Percentiles rank a stretch among this genome's conserved stretches.
phyloP scores from a whole-genome alignment of 176 grass and related monocot species.

The Microstegium vimineum region DNA sequence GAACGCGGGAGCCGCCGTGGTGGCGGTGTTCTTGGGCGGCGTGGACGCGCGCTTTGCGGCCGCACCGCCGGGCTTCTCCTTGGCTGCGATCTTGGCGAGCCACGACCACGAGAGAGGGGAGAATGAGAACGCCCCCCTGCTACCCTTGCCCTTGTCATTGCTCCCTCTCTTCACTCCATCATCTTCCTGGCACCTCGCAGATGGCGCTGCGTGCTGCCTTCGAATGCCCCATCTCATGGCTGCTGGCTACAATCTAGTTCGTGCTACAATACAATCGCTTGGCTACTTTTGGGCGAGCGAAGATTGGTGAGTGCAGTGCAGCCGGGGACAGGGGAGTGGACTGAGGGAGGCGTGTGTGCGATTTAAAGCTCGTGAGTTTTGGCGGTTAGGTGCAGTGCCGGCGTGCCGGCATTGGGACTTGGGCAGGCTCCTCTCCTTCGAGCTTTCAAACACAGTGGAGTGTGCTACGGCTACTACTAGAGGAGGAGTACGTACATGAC shows the following conservation, averaged over 20 bases:
- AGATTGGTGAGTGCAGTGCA: background rate
- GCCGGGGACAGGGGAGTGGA: background rate
- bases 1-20: background rate
- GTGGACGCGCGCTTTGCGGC: background rate
- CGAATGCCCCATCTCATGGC: conserved; percentile 63
- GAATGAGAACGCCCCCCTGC: conserved; percentile 34
- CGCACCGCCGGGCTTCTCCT: background rate
- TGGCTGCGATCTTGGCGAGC: conserved; percentile 52
- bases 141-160: background rate
- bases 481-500: background rate
- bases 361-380: conserved; percentile 35
- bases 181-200: background rate
- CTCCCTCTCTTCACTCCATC: background rate
- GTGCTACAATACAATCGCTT: background rate
- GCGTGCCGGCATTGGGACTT: conserved; percentile 20
- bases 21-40: background rate
- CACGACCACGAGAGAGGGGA: conserved; percentile 67
- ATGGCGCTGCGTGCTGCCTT: conserved; percentile 18
- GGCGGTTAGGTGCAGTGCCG: conserved; percentile 27
- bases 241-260: background rate
- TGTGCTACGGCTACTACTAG: background rate
- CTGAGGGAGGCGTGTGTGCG: background rate
- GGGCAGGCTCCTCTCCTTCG: background rate
- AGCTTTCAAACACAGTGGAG: background rate
- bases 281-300: too few species aligned